phyloP scores from a whole-genome alignment of 2,329 filamentous ascomycete genomes.

The Tolypocladium nubicola region DNA sequence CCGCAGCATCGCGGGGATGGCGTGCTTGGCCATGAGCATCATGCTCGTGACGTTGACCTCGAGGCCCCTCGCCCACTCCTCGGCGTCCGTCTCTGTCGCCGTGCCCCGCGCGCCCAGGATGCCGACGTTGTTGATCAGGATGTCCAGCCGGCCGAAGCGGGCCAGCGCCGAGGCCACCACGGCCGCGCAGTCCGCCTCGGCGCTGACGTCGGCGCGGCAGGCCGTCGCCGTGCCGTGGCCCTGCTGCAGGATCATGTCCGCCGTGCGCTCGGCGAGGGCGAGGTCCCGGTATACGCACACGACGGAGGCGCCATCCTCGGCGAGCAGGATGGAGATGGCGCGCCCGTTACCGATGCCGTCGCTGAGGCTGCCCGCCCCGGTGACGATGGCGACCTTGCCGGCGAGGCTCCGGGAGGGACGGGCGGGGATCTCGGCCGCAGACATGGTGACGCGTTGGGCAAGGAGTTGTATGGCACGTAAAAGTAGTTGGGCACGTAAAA shows the following conservation, averaged over 20 bases:
- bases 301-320: constrained; percentile 46
- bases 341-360: constrained; percentile 51
- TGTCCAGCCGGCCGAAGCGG: constrained; percentile 46
- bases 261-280: constrained; percentile 39
- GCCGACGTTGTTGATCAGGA: constrained; percentile 56
- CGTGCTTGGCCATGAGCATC: constrained; percentile 53
- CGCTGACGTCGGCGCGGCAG: constrained; percentile 43
- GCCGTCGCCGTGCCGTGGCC: constrained; percentile 29
- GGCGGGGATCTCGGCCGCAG: not conserved
- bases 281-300: constrained; percentile 46
- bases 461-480: no score
- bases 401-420: constrained; percentile 14
- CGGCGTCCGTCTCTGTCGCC: constrained; percentile 50
- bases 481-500: no score
- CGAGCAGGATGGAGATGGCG: constrained; percentile 47
- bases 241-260: constrained; percentile 35
- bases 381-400: constrained; percentile 15
- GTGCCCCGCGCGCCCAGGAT: constrained; percentile 48
- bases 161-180: constrained; percentile 28
- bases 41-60: constrained; percentile 55
- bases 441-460: not conserved
- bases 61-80: constrained; percentile 43
- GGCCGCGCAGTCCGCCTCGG: constrained; percentile 36
- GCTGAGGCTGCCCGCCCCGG: constrained; percentile 26
- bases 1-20: constrained; percentile 47